These are phyloP conservation scores for Paracorniculantispora psalliotae DNA, from an alignment of 2,329 filamentous ascomycete species.

Conservation along the genomic window DNA sequence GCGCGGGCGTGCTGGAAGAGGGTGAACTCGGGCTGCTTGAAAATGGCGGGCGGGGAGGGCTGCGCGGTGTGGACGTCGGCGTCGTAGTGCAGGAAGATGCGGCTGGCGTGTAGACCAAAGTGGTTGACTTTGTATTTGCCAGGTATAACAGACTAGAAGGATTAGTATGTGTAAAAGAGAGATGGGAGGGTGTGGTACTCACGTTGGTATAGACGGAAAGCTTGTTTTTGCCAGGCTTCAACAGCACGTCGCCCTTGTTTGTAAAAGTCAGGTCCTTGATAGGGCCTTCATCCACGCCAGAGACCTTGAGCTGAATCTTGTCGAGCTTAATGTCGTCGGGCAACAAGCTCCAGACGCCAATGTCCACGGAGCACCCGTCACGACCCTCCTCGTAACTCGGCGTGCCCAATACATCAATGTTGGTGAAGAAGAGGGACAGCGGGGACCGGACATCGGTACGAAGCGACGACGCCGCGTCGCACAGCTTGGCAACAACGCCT, in stretches of 20 bases:
- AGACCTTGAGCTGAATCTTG: conserved; percentile 58
- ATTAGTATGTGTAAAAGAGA: conserved; percentile 23
- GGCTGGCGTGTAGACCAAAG: conserved; percentile 59
- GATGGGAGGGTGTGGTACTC: conserved; percentile 17
- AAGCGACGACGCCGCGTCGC: conserved; percentile 40
- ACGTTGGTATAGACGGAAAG: conserved; percentile 33
- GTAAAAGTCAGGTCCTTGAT: conserved; percentile 51
- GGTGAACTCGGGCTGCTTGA: conserved; percentile 59
- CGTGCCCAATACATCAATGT: conserved; percentile 61
- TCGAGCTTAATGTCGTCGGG: conserved; percentile 65
- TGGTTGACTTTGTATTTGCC: conserved; percentile 73
- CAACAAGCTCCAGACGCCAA: conserved; percentile 68
- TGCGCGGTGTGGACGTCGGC: conserved; percentile 47
- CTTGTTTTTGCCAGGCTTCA: conserved; percentile 46
- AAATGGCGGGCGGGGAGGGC: conserved; percentile 43
- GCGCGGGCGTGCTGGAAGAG: conserved; percentile 67
- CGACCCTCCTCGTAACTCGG: conserved; percentile 64
- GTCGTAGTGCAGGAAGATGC: conserved; percentile 62
- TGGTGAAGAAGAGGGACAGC: conserved; percentile 68
- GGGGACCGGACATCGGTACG: conserved; percentile 60
- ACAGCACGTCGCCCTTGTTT: conserved; percentile 21
- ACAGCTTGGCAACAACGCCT: conserved; percentile 44
- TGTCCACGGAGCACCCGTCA: conserved; percentile 68
- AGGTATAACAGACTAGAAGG: conserved; percentile 53
- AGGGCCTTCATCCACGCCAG: conserved; percentile 49